Evolutionary conservation across 495 filamentous ascomycete species (phyloP), one percentile per base, ranked within the genome.

Genomic region (Geopyxis carbonaria): DNA sequence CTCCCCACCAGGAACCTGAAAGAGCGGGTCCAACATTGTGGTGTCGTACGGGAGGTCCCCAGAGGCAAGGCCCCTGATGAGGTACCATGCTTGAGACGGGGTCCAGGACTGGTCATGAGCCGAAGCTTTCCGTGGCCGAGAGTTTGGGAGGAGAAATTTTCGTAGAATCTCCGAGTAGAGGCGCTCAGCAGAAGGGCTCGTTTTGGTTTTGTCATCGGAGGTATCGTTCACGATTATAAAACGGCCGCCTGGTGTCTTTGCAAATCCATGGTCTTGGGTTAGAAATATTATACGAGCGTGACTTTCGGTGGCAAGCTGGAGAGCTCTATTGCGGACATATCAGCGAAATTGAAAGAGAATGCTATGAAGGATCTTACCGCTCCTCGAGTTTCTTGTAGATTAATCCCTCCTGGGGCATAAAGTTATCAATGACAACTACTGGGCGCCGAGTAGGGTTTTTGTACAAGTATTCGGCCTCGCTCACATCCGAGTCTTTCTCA

Each of bases 201-300:
- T n/a, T n/a, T n/a, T 1, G 0, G 45, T 27, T 14, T 44, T 45
- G 5, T 33, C 38, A 1, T 56, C 55, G 7, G 39, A 55, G 13
- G 59, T 52, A 2, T 64, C 62, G 5, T 57, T 78, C 11, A 97
- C 63, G 0, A 76, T 67, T 36, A 93, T 78, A 15, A 94, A 78
- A 13, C 86, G 75, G 50, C 92, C 86, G 0, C 89, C 89, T 11
- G 95, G 66, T 3, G 81, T 76, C 50, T 97, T 97, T 10, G 78
- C 73, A 58, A 79, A 93, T 2, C 83, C 80, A 1, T 80, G 69
- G 44, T 97, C 89, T 45, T 79, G 80, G 0, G 87, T 93, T 9
- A 97, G 66, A 63, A 95, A 93, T 28, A 97, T 76, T 45, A 97
- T 87, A 57, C 94, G 86, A 2, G 89, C 89, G 28, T 92, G 69